Evolutionary conservation across 2,329 filamentous ascomycete genomes (phyloP), one percentile per base, ranked within the genome.

Genomic region (Aureobasidium sp.): DNA sequence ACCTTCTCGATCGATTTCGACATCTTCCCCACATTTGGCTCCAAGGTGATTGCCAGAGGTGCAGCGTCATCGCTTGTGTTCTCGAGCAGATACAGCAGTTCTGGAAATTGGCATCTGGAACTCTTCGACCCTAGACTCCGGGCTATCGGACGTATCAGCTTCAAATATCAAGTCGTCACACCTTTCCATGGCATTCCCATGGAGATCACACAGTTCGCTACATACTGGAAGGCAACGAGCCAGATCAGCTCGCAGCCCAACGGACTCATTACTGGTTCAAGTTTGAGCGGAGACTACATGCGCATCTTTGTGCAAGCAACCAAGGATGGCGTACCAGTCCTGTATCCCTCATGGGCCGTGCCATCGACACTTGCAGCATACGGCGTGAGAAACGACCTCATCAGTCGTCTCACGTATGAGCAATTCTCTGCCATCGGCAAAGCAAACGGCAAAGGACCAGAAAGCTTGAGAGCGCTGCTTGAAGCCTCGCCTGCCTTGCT

Each of bases 201-300:
- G 24, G 94, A 99, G 74, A 97, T 99, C 64, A 96, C 94, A 1
- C 92, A 97, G 70, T 99, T 97, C 69, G 94, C 96, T 65, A 97
- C 94, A 0, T 99, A 99, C 75, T 99, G 94, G 94, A 99, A 97
- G 75, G 93, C 93, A 0, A 99, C 94, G 1, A 96, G 91, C 70
- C 91, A 96, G 68, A 83, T 94, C 52, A 91, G 96, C 72, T 86
- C 90, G 56, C 89, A 91, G 50, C 88, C 89, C 27, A 94, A 84
- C 70, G 90, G 91, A 27, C 85, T 97, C 27, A 90, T 99, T 19
- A 97, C 93, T 0, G 94, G 93, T 0, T 97, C 93, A 11, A 97
- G 93, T 76, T 76, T 99, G 61, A 95, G 91, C 2, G 94, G 94
- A n/a, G 90, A 97, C 70, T 97, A 97, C 73, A 86, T 96, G 27